Evolutionary conservation across 495 filamentous ascomycete species (phyloP).

Genomic region (Parmelia sp.): DNA sequence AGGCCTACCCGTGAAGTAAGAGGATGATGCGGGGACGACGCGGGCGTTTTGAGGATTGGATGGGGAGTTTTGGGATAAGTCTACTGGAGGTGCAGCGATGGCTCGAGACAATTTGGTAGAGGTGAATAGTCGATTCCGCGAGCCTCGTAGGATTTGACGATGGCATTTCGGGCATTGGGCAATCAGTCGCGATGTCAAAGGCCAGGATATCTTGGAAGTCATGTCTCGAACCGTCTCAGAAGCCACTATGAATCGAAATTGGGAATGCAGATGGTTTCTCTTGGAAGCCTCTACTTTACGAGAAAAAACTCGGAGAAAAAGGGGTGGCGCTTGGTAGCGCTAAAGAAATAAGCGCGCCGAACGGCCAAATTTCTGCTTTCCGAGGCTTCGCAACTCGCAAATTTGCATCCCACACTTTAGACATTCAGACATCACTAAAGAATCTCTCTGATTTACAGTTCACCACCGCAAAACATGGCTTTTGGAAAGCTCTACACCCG

Average conservation of each 20-base stretch:
- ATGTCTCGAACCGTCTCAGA: background rate
- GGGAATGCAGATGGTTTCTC: background rate
- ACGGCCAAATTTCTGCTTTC: background rate
- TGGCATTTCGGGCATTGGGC: slow-evolving; percentile 15
- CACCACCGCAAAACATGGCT: slow-evolving; percentile 50
- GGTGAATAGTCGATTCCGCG: slow-evolving; percentile 22
- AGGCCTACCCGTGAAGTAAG: slow-evolving; percentile 86
- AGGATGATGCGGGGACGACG: slow-evolving; percentile 73
- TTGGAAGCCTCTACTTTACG: no score
- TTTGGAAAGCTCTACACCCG: slow-evolving; percentile 96
- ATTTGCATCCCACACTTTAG: background rate
- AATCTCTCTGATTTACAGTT: background rate
- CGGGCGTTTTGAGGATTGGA: slow-evolving; percentile 47
- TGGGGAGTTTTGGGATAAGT: slow-evolving; percentile 34
- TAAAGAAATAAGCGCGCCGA: background rate
- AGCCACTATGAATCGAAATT: background rate
- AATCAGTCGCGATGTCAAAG: background rate
- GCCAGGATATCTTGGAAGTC: slow-evolving; percentile 17
- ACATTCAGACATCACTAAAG: no score
- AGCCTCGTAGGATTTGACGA: background rate
- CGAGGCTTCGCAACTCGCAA: no score
- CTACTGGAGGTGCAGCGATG: slow-evolving; percentile 42
- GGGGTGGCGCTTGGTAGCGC: background rate
- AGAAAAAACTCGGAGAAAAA: background rate
- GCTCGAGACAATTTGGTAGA: slow-evolving; percentile 18